Percentiles rank a stretch among this genome's conserved stretches.
Conservation (phyloP, 495 filamentous ascomycete species). For the Xylaria scruposa region DNA sequence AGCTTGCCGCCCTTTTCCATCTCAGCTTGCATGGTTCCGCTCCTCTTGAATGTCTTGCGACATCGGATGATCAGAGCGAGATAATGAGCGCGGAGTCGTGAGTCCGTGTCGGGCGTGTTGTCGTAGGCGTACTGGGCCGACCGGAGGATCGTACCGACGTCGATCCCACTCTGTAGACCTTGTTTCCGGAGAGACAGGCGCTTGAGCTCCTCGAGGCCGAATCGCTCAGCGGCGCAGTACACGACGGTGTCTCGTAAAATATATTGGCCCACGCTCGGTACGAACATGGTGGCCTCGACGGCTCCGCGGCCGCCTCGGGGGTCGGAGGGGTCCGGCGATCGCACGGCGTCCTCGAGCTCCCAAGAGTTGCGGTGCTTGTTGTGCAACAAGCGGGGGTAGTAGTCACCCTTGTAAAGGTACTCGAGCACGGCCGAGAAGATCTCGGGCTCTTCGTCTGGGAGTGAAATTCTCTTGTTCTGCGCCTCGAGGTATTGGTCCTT, state of each 20-base stretch:
- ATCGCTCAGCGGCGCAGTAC: slow-evolving; percentile 89
- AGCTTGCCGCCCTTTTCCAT: slow-evolving; percentile 90
- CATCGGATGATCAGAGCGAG: slow-evolving; percentile 92
- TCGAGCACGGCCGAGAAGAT: slow-evolving; percentile 90
- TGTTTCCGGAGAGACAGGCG: slow-evolving; percentile 89
- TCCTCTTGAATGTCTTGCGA: slow-evolving; percentile 92
- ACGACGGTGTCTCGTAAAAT: slow-evolving; percentile 88
- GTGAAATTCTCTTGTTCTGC: slow-evolving; percentile 70
- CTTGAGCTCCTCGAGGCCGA: slow-evolving; percentile 86
- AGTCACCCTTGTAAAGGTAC: slow-evolving; percentile 94
- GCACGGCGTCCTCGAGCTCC: slow-evolving; percentile 71
- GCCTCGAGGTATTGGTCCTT: slow-evolving; percentile 67
- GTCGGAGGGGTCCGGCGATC: slow-evolving; percentile 42
- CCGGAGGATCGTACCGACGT: slow-evolving; percentile 84
- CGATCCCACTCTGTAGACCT: slow-evolving; percentile 83
- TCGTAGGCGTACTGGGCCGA: slow-evolving; percentile 93
- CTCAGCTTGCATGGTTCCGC: slow-evolving; percentile 96
- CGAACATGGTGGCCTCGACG: slow-evolving; percentile 77
- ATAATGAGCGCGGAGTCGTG: slow-evolving; percentile 89
- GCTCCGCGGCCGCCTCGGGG: slow-evolving; percentile 62
- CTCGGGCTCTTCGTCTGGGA: slow-evolving; percentile 87
- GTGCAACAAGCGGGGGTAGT: slow-evolving; percentile 78
- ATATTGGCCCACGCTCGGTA: slow-evolving; percentile 67
- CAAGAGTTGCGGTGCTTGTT: slow-evolving; percentile 71
- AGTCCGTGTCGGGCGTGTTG: slow-evolving; percentile 90